These are phyloP conservation scores for Penicillium ochrochloron DNA, from an alignment of 495 filamentous ascomycete genomes.

Conservation along the genomic window DNA sequence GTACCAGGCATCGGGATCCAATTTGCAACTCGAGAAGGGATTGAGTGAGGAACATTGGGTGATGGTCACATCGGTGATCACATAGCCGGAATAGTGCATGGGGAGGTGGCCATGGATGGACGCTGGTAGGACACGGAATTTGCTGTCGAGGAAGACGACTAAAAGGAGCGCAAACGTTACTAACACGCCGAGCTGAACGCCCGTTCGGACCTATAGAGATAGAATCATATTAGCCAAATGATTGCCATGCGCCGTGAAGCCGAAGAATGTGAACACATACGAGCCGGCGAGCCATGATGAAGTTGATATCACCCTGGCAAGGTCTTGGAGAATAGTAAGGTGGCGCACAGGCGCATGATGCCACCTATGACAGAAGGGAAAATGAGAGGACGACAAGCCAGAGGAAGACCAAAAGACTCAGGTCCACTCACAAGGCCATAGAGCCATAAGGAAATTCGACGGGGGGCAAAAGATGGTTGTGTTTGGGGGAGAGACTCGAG, in stretches of 20 bases:
- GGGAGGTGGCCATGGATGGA: slow-evolving; percentile 82
- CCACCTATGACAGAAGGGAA: slow-evolving; percentile 12
- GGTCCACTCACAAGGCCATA: slow-evolving; percentile 31
- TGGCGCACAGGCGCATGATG: slow-evolving; percentile 35
- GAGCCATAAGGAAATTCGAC: slow-evolving; percentile 14
- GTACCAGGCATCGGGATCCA: slow-evolving; percentile 77
- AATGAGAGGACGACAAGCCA: slow-evolving; percentile 12
- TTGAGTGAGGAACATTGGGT: slow-evolving; percentile 75
- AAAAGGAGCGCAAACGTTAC: slow-evolving; percentile 67
- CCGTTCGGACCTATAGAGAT: slow-evolving; percentile 67
- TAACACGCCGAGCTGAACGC: slow-evolving; percentile 75
- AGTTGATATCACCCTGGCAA: slow-evolving; percentile 40
- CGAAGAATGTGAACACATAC: slow-evolving; percentile 32
- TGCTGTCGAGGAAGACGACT: slow-evolving; percentile 78
- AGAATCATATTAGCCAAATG: slow-evolving; percentile 13
- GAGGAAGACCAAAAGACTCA: slow-evolving; percentile 36
- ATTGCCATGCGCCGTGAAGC: background rate
- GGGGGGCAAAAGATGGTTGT: slow-evolving; percentile 20
- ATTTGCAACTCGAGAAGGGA: slow-evolving; percentile 75
- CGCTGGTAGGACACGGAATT: slow-evolving; percentile 80
- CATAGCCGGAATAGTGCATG: slow-evolving; percentile 75
- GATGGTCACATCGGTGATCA: slow-evolving; percentile 91
- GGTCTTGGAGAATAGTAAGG: slow-evolving; percentile 32
- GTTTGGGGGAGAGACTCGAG: slow-evolving; percentile 20
- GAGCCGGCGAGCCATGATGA: slow-evolving; percentile 54